These are phyloP conservation scores for Rubia peregrina DNA, from an alignment of 305 asterid genomes.

Conservation along the genomic window DNA sequence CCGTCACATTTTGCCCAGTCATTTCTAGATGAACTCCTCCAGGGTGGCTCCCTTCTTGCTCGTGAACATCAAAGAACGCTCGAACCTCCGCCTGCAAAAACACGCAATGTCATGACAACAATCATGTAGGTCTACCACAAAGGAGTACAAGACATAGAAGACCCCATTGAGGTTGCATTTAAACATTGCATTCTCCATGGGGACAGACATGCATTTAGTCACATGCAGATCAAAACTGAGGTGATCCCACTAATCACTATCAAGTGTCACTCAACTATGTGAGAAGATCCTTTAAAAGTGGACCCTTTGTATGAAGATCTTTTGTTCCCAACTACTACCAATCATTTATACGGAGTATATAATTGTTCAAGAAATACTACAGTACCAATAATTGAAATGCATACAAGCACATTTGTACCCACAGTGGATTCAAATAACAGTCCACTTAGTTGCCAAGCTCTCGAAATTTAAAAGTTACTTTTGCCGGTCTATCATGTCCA, in stretches of 20 bases:
- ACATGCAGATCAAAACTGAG: neutral
- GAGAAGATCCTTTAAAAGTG: neutral
- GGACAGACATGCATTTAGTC: conserved; percentile 8
- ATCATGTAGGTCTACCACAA: neutral
- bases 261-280: neutral
- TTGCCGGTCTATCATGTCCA: neutral
- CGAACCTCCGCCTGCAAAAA: conserved; percentile 42
- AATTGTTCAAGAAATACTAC: neutral
- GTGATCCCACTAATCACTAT: conserved; percentile 14
- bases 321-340: neutral
- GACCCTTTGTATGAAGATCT: conserved; percentile 6
- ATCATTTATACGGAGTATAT: neutral
- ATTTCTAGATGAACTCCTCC: conserved; percentile 55
- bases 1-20: conserved; percentile 54
- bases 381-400: conserved; percentile 3
- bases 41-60: conserved; percentile 55
- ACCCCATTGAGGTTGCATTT: neutral
- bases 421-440: neutral
- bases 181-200: neutral
- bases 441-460: neutral
- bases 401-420: neutral
- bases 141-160: neutral
- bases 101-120: neutral
- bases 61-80: conserved; percentile 54
- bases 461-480: neutral